Percentiles rank a stretch among this genome's conserved stretches.
phyloP scores from a whole-genome alignment of 2,329 filamentous ascomycete genomes.

The Botryotinia globosa region DNA sequence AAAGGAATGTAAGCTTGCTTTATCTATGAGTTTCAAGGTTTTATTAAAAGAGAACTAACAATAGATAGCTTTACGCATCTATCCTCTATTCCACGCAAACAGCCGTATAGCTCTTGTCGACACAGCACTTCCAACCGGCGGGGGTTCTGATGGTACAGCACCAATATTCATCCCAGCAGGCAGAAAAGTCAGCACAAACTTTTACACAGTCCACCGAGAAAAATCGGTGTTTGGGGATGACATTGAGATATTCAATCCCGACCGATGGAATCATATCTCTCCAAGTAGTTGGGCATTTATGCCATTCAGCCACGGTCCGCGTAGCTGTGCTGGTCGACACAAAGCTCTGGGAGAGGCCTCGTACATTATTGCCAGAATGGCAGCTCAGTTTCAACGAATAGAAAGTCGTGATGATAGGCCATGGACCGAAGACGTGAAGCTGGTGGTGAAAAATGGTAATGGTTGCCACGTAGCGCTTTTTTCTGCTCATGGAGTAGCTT shows the following conservation, averaged over 20 bases:
- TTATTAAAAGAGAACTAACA: neutral
- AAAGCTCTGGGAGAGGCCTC: slow-evolving; percentile 25
- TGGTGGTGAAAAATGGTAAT: slow-evolving; percentile 20
- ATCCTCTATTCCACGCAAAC: slow-evolving; percentile 29
- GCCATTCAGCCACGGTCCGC: slow-evolving; percentile 67
- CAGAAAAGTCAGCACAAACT: neutral
- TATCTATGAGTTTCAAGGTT: accelerated
- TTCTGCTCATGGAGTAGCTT: neutral
- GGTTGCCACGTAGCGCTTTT: slow-evolving; percentile 8
- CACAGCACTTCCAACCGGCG: slow-evolving; percentile 25
- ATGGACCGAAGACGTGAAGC: slow-evolving; percentile 18
- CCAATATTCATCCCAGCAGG: slow-evolving; percentile 25
- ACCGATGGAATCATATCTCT: slow-evolving; percentile 64
- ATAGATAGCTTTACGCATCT: slow-evolving; percentile 25
- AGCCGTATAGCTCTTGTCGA: slow-evolving; percentile 21
- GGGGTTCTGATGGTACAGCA: slow-evolving; percentile 21
- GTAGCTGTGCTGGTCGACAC: slow-evolving; percentile 61
- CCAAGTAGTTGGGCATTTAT: slow-evolving; percentile 63
- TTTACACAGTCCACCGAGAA: slow-evolving; percentile 16
- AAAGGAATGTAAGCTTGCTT: neutral
- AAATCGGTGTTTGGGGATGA: slow-evolving; percentile 62
- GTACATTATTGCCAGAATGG: slow-evolving; percentile 24
- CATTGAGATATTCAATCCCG: slow-evolving; percentile 67
- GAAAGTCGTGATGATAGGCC: slow-evolving; percentile 17
- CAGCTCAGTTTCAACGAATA: slow-evolving; percentile 20